Percentiles rank a stretch among this genome's conserved stretches.
Evolutionary conservation across 805 yeast species (phyloP).

Genomic region (Cyberlindnera japonica): DNA sequence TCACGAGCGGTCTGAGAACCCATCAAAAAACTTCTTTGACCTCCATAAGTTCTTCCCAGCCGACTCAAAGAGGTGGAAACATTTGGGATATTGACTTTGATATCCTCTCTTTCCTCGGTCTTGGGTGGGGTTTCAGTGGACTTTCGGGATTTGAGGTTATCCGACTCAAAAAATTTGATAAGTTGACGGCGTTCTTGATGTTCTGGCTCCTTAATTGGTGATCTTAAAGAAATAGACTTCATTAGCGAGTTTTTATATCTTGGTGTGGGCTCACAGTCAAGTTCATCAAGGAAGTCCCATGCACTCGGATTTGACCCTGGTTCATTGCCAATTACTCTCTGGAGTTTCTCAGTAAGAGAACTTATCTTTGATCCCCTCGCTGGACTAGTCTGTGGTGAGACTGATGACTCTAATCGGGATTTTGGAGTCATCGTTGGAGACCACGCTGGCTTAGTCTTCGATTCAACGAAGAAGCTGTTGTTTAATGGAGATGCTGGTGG

Average conservation of each 20-base stretch:
- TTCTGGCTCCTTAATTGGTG: conserved; percentile 10
- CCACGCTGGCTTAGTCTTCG: conserved; percentile 25
- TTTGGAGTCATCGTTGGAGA: conserved; percentile 15
- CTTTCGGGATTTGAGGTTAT: neutral
- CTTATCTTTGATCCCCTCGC: conserved; percentile 2
- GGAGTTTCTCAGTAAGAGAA: conserved; percentile 1
- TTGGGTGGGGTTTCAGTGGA: neutral
- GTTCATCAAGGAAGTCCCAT: conserved; percentile 13
- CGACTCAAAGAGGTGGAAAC: no score
- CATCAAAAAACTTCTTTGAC: conserved; percentile 28
- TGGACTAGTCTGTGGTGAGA: neutral
- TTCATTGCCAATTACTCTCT: neutral
- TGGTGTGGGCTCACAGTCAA: conserved; percentile 1
- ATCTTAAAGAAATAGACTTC: conserved; percentile 6
- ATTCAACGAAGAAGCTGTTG: conserved; percentile 22
- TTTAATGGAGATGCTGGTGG: conserved; percentile 4
- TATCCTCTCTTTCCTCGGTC: neutral
- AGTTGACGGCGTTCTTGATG: conserved; percentile 12
- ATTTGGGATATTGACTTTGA: neutral
- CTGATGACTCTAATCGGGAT: conserved; percentile 1
- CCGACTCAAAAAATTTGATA: conserved; percentile 14
- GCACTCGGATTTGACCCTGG: neutral
- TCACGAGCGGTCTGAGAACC: no score
- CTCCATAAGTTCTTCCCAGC: conserved; percentile 28
- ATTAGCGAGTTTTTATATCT: conserved; percentile 2